Base-by-base conservation (phyloP, 2,329 filamentous ascomycete species). In the Sporothrix mexicana region DNA sequence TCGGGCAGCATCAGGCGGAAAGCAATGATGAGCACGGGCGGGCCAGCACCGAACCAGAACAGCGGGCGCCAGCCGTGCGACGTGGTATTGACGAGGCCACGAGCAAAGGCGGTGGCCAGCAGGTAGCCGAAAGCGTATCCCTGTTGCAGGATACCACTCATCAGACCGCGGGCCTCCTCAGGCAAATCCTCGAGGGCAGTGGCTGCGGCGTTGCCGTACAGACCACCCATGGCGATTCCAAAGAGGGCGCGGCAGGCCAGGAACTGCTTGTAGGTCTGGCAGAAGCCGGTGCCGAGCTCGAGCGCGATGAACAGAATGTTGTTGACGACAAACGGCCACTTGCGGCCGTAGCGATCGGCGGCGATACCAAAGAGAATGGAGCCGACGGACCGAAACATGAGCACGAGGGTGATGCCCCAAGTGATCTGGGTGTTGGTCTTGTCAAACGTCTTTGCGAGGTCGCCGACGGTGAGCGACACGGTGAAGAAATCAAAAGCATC, bases 301-400 rank as follows among this genome's bases (percentile, higher is more conserved):
- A 92, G 81, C 13, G 87, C 78, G 41, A 88, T 88, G 43, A 80
- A 76, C 4, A 85, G 82, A 73, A 94, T 84, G 89, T 95, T 92
- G 84, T 95, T 95, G 77, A 89, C 77, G 9, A 95, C 90, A 91
- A 95, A 93, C 61, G 93, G 92, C 90, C 92, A 93, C 82, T 95
- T 95, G 72, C 93, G 88, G 7, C 93, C 93, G 79, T 89, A 96
- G 76, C 90, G 90, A 81, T 97, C 93, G 76, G 92, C 91, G 0
- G 91, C 89, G 25, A 95, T 83, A 73, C 93, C 93, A 75, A 97
- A 96, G 78, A 88, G 78, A 23, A 91, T 90, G 3, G 93, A 93
- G 9, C 93, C 93, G 41, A 95, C 83, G 12, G 91, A 93, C 47
- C 93, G 87, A 61, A 95, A 85, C 43, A 95, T 86, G 15, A 95